Conservation (phyloP, 768 basidiomycete genomes). For the Mrakia frigida region DNA sequence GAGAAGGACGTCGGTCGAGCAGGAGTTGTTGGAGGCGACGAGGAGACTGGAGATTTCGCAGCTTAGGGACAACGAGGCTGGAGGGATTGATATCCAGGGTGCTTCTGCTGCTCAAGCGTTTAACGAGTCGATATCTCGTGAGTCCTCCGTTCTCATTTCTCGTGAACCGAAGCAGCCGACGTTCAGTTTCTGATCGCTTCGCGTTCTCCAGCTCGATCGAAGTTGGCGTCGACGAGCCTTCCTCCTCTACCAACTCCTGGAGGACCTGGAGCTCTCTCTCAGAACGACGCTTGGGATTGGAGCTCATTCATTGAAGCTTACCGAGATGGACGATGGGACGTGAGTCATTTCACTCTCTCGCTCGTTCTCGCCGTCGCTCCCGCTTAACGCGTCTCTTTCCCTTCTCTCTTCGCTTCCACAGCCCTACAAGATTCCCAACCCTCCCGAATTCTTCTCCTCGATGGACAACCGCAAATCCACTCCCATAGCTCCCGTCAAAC, state of each 20-base stretch:
- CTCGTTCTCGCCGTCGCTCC: too few relatives aligned
- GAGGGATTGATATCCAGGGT: neutral
- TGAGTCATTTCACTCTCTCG: too few relatives aligned
- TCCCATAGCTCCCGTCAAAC: neutral
- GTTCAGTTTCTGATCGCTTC: neutral
- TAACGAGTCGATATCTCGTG: neutral
- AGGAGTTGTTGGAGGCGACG: constrained; percentile 9
- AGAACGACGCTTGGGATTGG: constrained; percentile 53
- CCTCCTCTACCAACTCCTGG: neutral
- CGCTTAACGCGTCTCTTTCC: too few relatives aligned
- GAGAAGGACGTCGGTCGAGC: neutral
- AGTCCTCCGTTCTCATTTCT: neutral
- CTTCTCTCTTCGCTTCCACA: too few relatives aligned
- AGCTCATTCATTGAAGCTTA: constrained; percentile 70
- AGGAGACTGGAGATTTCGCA: neutral
- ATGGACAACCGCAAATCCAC: neutral
- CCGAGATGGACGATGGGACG: constrained; percentile 68
- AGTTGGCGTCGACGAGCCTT: neutral
- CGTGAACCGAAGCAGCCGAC: neutral
- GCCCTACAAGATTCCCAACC: constrained; percentile 39
- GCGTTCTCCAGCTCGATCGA: neutral
- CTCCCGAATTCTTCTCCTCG: constrained; percentile 4
- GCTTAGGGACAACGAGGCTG: neutral
- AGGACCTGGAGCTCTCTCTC: neutral
- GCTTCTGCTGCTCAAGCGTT: neutral